Conservation (phyloP, 2,329 filamentous ascomycete genomes). For the Plectosphaerella cucumerina region DNA sequence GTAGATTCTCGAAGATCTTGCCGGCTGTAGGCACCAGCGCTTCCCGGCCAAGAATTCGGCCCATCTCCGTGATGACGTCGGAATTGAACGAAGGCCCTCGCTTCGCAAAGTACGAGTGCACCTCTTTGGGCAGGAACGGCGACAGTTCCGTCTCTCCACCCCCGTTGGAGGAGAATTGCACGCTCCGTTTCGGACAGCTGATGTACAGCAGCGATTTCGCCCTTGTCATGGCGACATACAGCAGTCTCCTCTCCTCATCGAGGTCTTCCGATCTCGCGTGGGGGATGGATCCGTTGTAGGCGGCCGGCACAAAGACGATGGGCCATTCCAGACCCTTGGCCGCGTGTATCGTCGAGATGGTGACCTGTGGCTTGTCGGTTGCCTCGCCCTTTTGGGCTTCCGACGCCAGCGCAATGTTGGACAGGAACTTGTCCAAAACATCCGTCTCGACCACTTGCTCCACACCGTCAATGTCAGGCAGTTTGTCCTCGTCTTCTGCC, state of each 20-base stretch:
- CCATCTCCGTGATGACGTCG: slow-evolving; percentile 59
- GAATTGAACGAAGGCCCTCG: slow-evolving; percentile 68
- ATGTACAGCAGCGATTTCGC: slow-evolving; percentile 84
- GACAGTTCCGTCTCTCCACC: slow-evolving; percentile 54
- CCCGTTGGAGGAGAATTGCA: slow-evolving; percentile 51
- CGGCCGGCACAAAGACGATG: slow-evolving; percentile 85
- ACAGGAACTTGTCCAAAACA: slow-evolving; percentile 72
- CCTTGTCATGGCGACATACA: slow-evolving; percentile 97
- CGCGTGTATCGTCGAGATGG: slow-evolving; percentile 93
- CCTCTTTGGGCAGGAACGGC: slow-evolving; percentile 58
- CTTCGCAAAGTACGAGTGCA: slow-evolving; percentile 37
- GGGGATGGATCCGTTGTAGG: slow-evolving; percentile 86
- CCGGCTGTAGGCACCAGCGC: slow-evolving; percentile 46
- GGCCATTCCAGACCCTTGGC: slow-evolving; percentile 97
- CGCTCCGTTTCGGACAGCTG: slow-evolving; percentile 64
- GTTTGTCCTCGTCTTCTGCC: slow-evolving; percentile 44
- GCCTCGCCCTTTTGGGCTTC: slow-evolving; percentile 66
- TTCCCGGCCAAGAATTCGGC: slow-evolving; percentile 63
- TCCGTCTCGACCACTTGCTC: slow-evolving; percentile 63
- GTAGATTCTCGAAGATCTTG: slow-evolving; percentile 48
- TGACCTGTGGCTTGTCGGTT: slow-evolving; percentile 62
- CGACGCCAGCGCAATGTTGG: slow-evolving; percentile 82
- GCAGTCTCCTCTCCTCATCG: slow-evolving; percentile 80
- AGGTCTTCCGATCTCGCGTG: slow-evolving; percentile 81
- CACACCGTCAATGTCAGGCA: slow-evolving; percentile 67